Conservation (phyloP, 352 stramenopile species). For the Pythium grandisporangium region DNA sequence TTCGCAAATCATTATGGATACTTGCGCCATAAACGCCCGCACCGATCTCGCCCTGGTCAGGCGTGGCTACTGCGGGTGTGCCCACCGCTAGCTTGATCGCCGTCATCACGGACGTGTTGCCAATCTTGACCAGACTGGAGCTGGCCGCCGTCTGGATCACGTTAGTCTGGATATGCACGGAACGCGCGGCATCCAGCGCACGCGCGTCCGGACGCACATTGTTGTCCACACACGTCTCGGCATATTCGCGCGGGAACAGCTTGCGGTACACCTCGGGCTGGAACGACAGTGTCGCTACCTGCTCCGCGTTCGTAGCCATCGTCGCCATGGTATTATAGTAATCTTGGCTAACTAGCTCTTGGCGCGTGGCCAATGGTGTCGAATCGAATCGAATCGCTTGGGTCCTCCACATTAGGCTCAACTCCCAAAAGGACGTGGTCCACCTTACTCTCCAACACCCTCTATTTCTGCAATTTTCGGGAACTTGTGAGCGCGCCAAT, state of each 20-base stretch:
- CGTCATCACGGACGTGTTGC: slow-evolving; percentile 61
- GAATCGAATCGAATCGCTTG: too few relatives aligned
- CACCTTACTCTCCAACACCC: too few relatives aligned
- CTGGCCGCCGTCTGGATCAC: slow-evolving; percentile 55
- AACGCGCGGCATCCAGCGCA: slow-evolving; percentile 25
- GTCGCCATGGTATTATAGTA: too few relatives aligned
- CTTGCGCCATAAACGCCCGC: neutral
- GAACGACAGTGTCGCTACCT: slow-evolving; percentile 44
- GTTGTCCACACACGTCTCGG: slow-evolving; percentile 46
- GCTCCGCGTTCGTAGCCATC: too few relatives aligned
- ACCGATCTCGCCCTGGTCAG: slow-evolving; percentile 73
- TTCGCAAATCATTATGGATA: slow-evolving; percentile 1
- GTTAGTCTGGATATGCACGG: slow-evolving; percentile 55
- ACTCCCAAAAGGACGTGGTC: too few relatives aligned
- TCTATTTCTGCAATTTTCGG: neutral
- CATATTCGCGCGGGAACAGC: slow-evolving; percentile 68
- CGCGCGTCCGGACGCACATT: slow-evolving; percentile 54
- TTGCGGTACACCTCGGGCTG: slow-evolving; percentile 61
- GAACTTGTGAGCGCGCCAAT: neutral
- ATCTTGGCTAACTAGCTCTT: too few relatives aligned
- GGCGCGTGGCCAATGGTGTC: too few relatives aligned
- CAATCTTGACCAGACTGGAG: slow-evolving; percentile 66
- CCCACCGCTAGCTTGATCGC: slow-evolving; percentile 70
- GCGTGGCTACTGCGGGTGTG: slow-evolving; percentile 50
- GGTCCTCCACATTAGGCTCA: too few relatives aligned